Base-by-base conservation (phyloP, 129 eudicot genomes). In the Flaveria ramosissima region DNA sequence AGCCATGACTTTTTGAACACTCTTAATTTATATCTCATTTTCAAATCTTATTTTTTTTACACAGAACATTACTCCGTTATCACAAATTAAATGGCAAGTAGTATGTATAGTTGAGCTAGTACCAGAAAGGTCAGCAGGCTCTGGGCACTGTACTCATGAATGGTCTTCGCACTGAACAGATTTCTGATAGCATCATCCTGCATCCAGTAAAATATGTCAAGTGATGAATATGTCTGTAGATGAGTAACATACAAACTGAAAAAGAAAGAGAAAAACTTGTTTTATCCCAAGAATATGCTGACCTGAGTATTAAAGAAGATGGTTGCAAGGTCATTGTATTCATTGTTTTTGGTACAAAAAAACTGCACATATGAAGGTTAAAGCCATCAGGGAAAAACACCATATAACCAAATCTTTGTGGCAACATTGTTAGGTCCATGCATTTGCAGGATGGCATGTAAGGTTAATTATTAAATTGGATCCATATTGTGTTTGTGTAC, bases 171-270 rank as follows among this genome's bases (percentile, higher is more conserved):
- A 82, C 97, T 94, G 80, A 94, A 94, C 82, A 94, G 85, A 82
- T 94, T 94, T 79, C 98, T 86, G 75, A 93, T 93, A 68, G 98
- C 98, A 72, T 93, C 98, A 85, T 93, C 98, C 98, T 93, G 97
- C 78, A 80, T 75, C 42, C 68, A 77, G 32, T 78, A 36, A 75
- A 26, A 75, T 24, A 63, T 57, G 59, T 15, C 53, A 64, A 74
- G 16, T 21, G 26, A 73, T 53, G 41, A 30, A 30, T 24, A 27
- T 64, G 48, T 36, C 51, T 80, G 55, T 41, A 55, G 42, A 47
- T 43, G 30, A 48, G 73, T 12, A 73, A 41, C 16, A 32, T 65
- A 11, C 61, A 45, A 13, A 74, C 72, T 65, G 48, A 26, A 17
- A 74, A 21, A 60, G 20, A 57, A 23, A 42, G 17, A 76, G 7